phyloP scores from a whole-genome alignment of 345 rosid species.

The Dipteronia dyeriana region DNA sequence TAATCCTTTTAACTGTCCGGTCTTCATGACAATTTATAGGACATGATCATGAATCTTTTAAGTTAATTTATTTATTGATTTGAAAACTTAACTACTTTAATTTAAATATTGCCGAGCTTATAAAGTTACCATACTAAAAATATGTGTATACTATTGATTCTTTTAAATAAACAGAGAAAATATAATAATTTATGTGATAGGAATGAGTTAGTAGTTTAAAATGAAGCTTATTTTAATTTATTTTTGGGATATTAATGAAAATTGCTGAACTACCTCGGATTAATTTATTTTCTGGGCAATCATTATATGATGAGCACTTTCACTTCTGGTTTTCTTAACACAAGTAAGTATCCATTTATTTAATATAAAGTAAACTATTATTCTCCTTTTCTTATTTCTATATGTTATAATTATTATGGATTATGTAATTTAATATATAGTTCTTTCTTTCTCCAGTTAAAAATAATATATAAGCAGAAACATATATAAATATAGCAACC shows the following conservation, averaged over 20 bases:
- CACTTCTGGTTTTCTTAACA: slow-evolving; percentile 4
- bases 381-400: slow-evolving; percentile 19
- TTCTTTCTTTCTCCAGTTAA: slow-evolving; percentile 5
- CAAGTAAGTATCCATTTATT: background rate
- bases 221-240: background rate
- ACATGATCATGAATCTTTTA: background rate
- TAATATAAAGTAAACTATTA: slow-evolving; percentile 15
- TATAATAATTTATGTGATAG: slow-evolving; percentile 6
- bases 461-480: slow-evolving; percentile 1
- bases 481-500: slow-evolving; percentile 8
- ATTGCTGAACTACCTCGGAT: slow-evolving; percentile 26
- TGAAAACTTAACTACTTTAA: slow-evolving; percentile 8
- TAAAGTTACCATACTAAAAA: slow-evolving; percentile 11
- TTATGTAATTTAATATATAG: slow-evolving; percentile 10
- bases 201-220: background rate
- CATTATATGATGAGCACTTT: slow-evolving; percentile 30
- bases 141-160: slow-evolving; percentile 4
- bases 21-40: slow-evolving; percentile 2
- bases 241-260: slow-evolving; percentile 13
- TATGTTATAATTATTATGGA: background rate
- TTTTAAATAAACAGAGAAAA: slow-evolving; percentile 1
- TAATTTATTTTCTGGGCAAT: slow-evolving; percentile 16
- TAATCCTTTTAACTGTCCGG: slow-evolving; percentile 15
- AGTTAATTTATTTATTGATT: background rate
- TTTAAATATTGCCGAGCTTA: slow-evolving; percentile 6